Conservation (phyloP, 768 basidiomycete genomes). For the Boletus huronensis region DNA sequence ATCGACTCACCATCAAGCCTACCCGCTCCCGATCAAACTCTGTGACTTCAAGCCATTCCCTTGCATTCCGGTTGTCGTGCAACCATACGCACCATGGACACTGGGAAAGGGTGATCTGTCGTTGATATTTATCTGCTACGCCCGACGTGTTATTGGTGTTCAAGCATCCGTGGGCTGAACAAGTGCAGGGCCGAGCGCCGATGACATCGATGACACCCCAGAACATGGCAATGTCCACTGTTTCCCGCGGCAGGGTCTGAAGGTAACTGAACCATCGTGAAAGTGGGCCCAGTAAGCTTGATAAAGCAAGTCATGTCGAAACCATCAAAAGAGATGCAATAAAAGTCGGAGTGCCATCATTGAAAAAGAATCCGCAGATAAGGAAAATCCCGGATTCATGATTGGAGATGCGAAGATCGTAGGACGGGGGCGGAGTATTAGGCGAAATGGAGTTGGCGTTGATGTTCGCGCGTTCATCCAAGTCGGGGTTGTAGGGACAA, state of each 20-base stretch:
- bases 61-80: conserved; percentile 31
- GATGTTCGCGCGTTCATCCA: conserved; percentile 24
- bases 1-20: conserved; percentile 28
- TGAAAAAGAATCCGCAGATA: conserved; percentile 9
- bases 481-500: conserved; percentile 2
- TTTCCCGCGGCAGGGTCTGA: conserved; percentile 52
- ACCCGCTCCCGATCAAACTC: conserved; percentile 28
- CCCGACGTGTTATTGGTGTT: conserved; percentile 6
- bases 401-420: conserved; percentile 9
- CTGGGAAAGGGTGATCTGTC: neutral
- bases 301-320: conserved; percentile 11
- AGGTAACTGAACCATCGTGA: conserved; percentile 69
- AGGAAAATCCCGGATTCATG: conserved; percentile 28
- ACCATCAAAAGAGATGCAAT: neutral
- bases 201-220: conserved; percentile 42
- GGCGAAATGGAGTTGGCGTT: conserved; percentile 15
- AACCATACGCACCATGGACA: conserved; percentile 21
- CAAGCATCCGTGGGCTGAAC: conserved; percentile 13
- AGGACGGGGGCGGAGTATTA: conserved; percentile 13
- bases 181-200: conserved; percentile 14
- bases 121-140: neutral
- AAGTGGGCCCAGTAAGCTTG: conserved; percentile 43
- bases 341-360: conserved; percentile 5
- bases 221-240: conserved; percentile 58
- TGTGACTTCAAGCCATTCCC: conserved; percentile 33